These are phyloP conservation scores for Pseudoscleropodium purum DNA, from an alignment of 225 moss, liverwort and hornwort species.

Conservation along the genomic window DNA sequence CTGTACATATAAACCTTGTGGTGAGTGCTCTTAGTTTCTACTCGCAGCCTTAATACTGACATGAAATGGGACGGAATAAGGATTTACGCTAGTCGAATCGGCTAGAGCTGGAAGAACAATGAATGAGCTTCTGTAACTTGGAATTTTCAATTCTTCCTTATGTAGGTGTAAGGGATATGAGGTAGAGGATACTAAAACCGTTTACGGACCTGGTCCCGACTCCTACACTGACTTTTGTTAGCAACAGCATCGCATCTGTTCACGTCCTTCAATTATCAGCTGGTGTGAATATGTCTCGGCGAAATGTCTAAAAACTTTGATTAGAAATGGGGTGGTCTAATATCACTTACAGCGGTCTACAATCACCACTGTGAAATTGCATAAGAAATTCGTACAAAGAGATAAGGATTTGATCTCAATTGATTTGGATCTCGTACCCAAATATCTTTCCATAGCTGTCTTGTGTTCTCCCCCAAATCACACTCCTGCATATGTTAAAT, in stretches of 20 bases:
- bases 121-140: not conserved
- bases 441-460: not conserved
- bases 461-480: not conserved
- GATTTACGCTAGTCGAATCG: not conserved
- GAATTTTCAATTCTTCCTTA: not conserved
- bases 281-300: not conserved
- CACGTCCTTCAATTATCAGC: not conserved
- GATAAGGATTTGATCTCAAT: not conserved
- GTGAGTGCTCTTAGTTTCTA: slow-evolving; percentile 15
- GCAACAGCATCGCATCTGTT: not conserved
- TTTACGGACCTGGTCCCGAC: not conserved
- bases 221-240: not conserved
- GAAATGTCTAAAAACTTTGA: not conserved
- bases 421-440: not conserved
- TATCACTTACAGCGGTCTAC: not conserved
- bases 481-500: not conserved
- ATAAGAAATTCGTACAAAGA: not conserved
- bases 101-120: not conserved
- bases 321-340: not conserved
- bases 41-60: not conserved
- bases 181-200: not conserved
- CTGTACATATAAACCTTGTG: slow-evolving; percentile 83
- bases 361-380: not conserved
- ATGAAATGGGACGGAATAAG: not conserved
- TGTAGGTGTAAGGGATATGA: not conserved